phyloP scores from a whole-genome alignment of 257 asterid species.

The Hygrophila difformis region DNA sequence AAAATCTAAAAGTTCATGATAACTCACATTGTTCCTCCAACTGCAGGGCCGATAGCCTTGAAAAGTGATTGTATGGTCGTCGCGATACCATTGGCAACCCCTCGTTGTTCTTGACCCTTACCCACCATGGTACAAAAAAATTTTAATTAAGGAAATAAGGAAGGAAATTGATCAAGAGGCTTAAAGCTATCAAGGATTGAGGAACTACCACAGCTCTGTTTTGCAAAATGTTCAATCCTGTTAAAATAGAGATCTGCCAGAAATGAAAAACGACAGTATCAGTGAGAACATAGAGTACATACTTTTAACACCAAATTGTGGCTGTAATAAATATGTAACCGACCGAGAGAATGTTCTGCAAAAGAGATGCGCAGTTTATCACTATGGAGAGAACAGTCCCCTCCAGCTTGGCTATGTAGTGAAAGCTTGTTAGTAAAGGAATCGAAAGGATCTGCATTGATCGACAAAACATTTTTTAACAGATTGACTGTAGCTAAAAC shows the following conservation, averaged over 20 bases:
- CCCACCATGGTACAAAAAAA: no score
- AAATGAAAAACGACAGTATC: conserved; percentile 1
- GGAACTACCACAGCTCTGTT: conserved; percentile 73
- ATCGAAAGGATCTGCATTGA: conserved; percentile 51
- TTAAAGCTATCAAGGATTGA: conserved; percentile 1
- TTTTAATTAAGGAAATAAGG: not conserved
- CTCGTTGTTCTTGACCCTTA: conserved; percentile 76
- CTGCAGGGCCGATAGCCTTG: conserved; percentile 74
- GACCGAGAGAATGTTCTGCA: conserved; percentile 65
- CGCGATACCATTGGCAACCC: conserved; percentile 82
- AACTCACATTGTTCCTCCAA: conserved; percentile 69
- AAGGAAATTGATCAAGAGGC: not conserved
- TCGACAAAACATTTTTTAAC: not conserved
- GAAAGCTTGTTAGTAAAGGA: conserved; percentile 67
- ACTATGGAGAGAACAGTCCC: conserved; percentile 46
- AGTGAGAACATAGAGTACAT: no score
- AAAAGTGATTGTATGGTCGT: conserved; percentile 63
- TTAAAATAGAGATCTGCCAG: conserved; percentile 49
- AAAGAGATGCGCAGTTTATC: conserved; percentile 49
- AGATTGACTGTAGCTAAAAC: conserved; percentile 8
- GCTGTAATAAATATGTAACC: conserved; percentile 9
- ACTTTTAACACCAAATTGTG: no score
- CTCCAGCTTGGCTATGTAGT: conserved; percentile 61
- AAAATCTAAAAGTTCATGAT: not conserved
- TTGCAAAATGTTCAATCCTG: conserved; percentile 70